Percentiles rank a stretch among this genome's conserved stretches.
phyloP scores from a whole-genome alignment of 2,329 filamentous ascomycete genomes.

The Scolecobasidium constrictum region DNA sequence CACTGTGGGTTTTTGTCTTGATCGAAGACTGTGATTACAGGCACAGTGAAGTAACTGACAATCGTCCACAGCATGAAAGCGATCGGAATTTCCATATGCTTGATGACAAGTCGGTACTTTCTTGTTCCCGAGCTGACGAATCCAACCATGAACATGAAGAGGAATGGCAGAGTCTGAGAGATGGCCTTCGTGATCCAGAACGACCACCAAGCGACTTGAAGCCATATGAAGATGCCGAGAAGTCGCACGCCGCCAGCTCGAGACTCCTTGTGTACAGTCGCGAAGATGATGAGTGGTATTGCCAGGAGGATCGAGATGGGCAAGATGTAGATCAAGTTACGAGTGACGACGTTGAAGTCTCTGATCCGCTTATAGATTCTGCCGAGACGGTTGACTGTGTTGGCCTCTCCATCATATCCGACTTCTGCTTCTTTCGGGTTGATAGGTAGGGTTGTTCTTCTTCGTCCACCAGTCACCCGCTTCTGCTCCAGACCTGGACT shows the following conservation, averaged over 20 bases:
- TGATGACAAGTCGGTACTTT: conserved; percentile 9
- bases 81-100: conserved; percentile 9
- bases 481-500: neutral
- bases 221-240: conserved; percentile 56
- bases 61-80: conserved; percentile 8
- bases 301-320: conserved; percentile 2
- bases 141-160: conserved; percentile 9
- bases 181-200: conserved; percentile 10
- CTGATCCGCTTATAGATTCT: conserved; percentile 54
- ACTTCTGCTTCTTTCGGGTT: neutral
- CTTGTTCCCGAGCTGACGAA: conserved; percentile 11
- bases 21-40: conserved; percentile 10
- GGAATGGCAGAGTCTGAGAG: conserved; percentile 9
- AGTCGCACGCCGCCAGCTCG: conserved; percentile 29
- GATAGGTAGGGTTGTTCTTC: neutral
- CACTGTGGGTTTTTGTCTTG: conserved; percentile 1
- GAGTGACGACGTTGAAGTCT: conserved; percentile 50
- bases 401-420: conserved; percentile 34
- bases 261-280: conserved; percentile 18
- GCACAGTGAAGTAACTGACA: conserved; percentile 4
- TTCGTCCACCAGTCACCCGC: neutral
- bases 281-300: conserved; percentile 45
- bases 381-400: conserved; percentile 54
- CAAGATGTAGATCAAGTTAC: conserved; percentile 33
- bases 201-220: conserved; percentile 38